Base-by-base conservation (phyloP, 2,329 filamentous ascomycete species). In the Talaromyces amestolkiae region DNA sequence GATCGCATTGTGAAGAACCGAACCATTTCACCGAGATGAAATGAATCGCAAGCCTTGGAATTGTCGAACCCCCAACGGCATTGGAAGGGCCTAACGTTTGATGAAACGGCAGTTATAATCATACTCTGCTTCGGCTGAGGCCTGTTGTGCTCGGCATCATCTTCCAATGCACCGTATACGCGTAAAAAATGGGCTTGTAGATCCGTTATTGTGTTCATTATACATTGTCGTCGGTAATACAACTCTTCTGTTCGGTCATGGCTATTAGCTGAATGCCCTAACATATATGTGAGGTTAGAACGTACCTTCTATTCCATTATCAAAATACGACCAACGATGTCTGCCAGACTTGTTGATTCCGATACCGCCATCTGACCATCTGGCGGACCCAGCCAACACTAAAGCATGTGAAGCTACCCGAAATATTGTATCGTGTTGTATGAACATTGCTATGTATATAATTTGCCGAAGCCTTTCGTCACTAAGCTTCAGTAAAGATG, bases 1-100 rank as follows among this genome's bases (percentile, higher is more conserved):
- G 78, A 75, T 39, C 78, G 75, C 37, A 78, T 67, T 5, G 75
- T 68, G 47, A 81, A 80, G 66, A 81, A 81, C 10, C 78, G 76
- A 22, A 76, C 72, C 72, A 80, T 80, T 67, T 81, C 78, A 13
- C 80, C 80, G 0, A 81, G 70, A 51, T 81, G 79, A 64, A 81
- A 81, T 5, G 77, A 72, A 64, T 81, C 79, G 65, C 80, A 81
- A 63, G 77, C 75, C 51, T 73, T 76, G 7, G 78, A 79, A 49
- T 80, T 80, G 51, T 71, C 76, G 65, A 79, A 76, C 11, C 74
- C 78, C 56, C 75, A 77, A 35, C 76, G 77, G 65, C 79, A 81
- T 70, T 81, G 79, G 22, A 75, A 74, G 13, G 69, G 69, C 22
- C 73, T 73, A 2, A 69, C 64, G 58, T 70, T 69, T 47, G 31